A percentile compares a stretch with the other conserved stretches of the same genome.
Evolutionary conservation across 2,329 filamentous ascomycete genomes (phyloP).

Genomic region (Decorospora gaudefroyi): DNA sequence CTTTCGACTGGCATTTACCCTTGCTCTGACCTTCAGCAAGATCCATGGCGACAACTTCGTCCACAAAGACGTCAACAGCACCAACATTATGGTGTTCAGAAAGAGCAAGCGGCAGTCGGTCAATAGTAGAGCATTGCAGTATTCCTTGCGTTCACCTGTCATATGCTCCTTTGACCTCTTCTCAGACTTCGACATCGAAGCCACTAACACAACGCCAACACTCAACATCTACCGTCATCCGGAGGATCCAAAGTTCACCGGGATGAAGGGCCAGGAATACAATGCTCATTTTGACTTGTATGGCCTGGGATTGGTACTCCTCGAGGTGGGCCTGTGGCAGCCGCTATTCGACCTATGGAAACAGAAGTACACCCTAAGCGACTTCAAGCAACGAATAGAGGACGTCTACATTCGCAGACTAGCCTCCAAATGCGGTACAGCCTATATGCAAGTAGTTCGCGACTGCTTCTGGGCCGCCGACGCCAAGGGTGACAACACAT

Average conservation of each 20-base stretch:
- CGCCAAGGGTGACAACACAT: conserved; percentile 37
- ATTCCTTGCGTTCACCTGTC: conserved; percentile 68
- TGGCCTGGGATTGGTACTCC: conserved; percentile 70
- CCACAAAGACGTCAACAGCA: conserved; percentile 71
- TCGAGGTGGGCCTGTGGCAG: conserved; percentile 77
- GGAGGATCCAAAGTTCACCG: conserved; percentile 52
- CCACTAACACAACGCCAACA: conserved; percentile 45
- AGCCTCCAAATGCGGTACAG: conserved; percentile 69
- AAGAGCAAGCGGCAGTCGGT: conserved; percentile 53
- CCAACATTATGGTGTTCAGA: conserved; percentile 68
- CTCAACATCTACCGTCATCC: conserved; percentile 70
- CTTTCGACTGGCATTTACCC: conserved; percentile 73
- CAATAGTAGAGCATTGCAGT: conserved; percentile 48
- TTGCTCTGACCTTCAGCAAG: conserved; percentile 73
- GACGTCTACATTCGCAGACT: conserved; percentile 67
- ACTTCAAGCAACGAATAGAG: conserved; percentile 67
- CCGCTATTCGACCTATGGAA: conserved; percentile 65
- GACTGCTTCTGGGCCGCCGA: conserved; percentile 74
- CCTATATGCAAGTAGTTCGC: conserved; percentile 76
- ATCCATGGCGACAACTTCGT: conserved; percentile 70
- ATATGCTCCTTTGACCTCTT: conserved; percentile 78
- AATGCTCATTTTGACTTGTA: conserved; percentile 65
- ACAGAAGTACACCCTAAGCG: conserved; percentile 61
- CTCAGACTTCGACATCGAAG: conserved; percentile 58
- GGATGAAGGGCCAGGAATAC: conserved; percentile 33